Evolutionary conservation across 805 yeast species (phyloP), one percentile per base, ranked within the genome.

Genomic region (Debaryomyces maramus): DNA sequence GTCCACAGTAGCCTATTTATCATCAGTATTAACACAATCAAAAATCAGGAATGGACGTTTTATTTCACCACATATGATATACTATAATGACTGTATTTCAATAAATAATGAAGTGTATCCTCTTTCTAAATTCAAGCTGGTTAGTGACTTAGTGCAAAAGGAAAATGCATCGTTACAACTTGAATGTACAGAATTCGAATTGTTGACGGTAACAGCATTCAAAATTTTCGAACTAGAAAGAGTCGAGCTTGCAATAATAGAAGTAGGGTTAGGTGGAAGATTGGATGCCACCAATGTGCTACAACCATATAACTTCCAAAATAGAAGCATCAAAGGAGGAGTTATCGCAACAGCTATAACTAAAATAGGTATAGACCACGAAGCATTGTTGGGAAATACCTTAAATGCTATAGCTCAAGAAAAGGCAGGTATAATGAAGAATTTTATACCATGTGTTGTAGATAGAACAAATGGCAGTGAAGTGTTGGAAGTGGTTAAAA

Each of bases 251-350:
- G 97, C 96, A 0, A 79, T 91, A 0, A 62, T 91, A n/a, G 99
- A 91, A 60, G 97, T 89, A 3, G 99, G 99, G 0, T 66, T 93
- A 5, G 99, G 99, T 2, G 99, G 99, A 0, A 61, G 85, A 30
- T 58, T 80, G 9, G 99, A 91, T 61, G 88, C 97, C 1, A 91
- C 99, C 0, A 91, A 91, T 64, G 86, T 86, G 0, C 58, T 84
- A 19, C 53, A 50, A 8, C 55, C 73, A 0, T 46, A 44, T 4
- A 19, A 41, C n/a, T 7, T 3, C 15, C 26, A 29, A 6, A 39
- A 42, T 17, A 26, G 40, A 15, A 44, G 45, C 5, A 46, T 46
- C 8, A 9, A 23, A 5, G 49, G 41, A 13, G 73, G 79, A 11
- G 80, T 80, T 21, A 38, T 84, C 26, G 78, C 73, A 5, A 77